These are phyloP conservation scores for Glycyrrhiza uralensis DNA, from an alignment of 306 rosid species.

Conservation along the genomic window DNA sequence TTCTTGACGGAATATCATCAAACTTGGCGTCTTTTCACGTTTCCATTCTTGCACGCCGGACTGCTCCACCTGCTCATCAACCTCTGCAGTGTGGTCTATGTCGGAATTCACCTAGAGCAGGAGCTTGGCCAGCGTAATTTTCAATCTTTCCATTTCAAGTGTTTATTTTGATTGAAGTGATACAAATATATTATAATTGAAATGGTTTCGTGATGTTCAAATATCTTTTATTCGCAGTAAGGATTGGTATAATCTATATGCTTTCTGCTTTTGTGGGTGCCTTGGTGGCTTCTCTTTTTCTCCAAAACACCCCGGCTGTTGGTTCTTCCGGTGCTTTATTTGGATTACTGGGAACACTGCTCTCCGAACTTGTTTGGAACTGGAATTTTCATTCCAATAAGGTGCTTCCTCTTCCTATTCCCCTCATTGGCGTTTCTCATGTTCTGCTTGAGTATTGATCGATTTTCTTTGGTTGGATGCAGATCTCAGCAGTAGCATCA, in stretches of 20 bases:
- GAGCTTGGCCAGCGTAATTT: slow-evolving; percentile 72
- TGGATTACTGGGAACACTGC: slow-evolving; percentile 83
- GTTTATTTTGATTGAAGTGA: slow-evolving; percentile 3
- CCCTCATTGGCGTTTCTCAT: not conserved
- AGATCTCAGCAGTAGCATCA: slow-evolving; percentile 64
- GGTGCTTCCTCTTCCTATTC: slow-evolving; percentile 40
- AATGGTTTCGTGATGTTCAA: slow-evolving; percentile 11
- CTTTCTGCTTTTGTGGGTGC: slow-evolving; percentile 74
- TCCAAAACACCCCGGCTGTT: slow-evolving; percentile 56
- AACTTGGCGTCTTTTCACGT: slow-evolving; percentile 84
- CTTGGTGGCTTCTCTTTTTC: slow-evolving; percentile 83
- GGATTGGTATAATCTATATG: slow-evolving; percentile 70
- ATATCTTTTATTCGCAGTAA: slow-evolving; percentile 49
- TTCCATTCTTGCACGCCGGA: slow-evolving; percentile 83
- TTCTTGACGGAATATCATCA: slow-evolving; percentile 52
- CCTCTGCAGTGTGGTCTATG: slow-evolving; percentile 60
- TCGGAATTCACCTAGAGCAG: slow-evolving; percentile 74
- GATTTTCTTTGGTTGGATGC: slow-evolving; percentile 27
- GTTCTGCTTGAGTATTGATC: slow-evolving; percentile 19
- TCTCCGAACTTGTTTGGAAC: slow-evolving; percentile 63
- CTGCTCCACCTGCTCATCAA: slow-evolving; percentile 74
- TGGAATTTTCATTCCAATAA: slow-evolving; percentile 64
- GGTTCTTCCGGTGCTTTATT: slow-evolving; percentile 78
- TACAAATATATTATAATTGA: not conserved
- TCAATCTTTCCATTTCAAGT: not conserved